Base-by-base conservation (phyloP, 306 rosid species). In the Senna siamea region DNA sequence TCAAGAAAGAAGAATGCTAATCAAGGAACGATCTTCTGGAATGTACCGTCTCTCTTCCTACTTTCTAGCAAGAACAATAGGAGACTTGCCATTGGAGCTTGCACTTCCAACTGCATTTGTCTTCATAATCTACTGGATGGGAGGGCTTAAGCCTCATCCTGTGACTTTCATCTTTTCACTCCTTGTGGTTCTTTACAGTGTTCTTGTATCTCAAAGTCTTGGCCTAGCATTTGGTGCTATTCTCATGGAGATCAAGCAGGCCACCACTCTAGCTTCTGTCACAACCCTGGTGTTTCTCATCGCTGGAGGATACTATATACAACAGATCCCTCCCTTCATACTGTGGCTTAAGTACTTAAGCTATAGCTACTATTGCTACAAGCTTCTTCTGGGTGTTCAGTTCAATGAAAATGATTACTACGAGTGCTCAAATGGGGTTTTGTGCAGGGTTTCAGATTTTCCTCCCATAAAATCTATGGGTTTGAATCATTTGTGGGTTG, bases 71-170 rank as follows among this genome's bases (percentile, higher is more conserved):
- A 86, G 90, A 73, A 89, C 97, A 9, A 76, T 87, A 15, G 97
- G 91, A 40, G 97, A 92, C 83, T 70, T 92, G 34, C 97, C 97
- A 0, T 54, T 92, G 5, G 97, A 92, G 41, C 93, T 92, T 40
- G 93, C 91, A 19, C 97, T 92, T 40, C 97, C 97, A 1, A 92
- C 97, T 0, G 82, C 91, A 9, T 92, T 92, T 44, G 97, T 92
- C 8, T 15, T 80, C 71, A 86, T 91, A 37, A 86, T 91, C 28
- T 91, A 91, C 56, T 91, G 89, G 89, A 91, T 91, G 97, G 97
- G 97, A 26, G 96, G 97, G 2, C 92, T 91, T 1, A 80, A 91
- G 6, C 82, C 97, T 28, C 65, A 92, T 50, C 93, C 97, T 4
- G 11, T 56, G n/a, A 84, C 89, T 20, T 92, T 92, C 56, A 72